These are phyloP conservation scores for Stachybotrys echinatus DNA, from an alignment of 2,329 filamentous ascomycete genomes.

Conservation along the genomic window DNA sequence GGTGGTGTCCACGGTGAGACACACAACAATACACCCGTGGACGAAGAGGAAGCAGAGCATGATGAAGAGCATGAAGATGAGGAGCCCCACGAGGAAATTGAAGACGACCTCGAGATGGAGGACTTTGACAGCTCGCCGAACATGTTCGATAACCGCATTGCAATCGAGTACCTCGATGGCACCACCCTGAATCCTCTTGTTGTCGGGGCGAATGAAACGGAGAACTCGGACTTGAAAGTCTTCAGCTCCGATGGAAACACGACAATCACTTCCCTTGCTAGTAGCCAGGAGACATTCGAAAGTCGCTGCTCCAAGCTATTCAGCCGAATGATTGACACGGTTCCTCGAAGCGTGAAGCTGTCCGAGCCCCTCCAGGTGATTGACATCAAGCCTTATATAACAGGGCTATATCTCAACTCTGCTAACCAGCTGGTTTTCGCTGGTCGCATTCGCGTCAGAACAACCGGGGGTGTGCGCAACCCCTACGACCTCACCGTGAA, in stretches of 20 bases:
- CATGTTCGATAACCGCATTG: slow-evolving; percentile 37
- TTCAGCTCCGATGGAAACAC: slow-evolving; percentile 38
- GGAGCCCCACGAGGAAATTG: background rate
- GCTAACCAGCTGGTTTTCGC: slow-evolving; percentile 15
- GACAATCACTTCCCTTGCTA: slow-evolving; percentile 33
- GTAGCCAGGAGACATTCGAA: slow-evolving; percentile 28
- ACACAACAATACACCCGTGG: slow-evolving; percentile 31
- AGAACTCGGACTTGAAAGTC: slow-evolving; percentile 35
- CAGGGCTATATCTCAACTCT: slow-evolving; percentile 17
- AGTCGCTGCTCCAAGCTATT: slow-evolving; percentile 23
- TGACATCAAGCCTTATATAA: slow-evolving; percentile 26
- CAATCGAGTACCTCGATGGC: slow-evolving; percentile 35
- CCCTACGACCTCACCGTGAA: slow-evolving; percentile 14
- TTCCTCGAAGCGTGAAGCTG: slow-evolving; percentile 21
- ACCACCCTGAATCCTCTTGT: slow-evolving; percentile 37
- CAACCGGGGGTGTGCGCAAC: slow-evolving; percentile 10
- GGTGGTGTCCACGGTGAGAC: slow-evolving; percentile 38
- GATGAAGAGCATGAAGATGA: background rate
- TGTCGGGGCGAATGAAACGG: slow-evolving; percentile 28
- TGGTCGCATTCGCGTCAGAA: slow-evolving; percentile 19
- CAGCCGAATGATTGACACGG: slow-evolving; percentile 28
- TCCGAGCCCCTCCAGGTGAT: slow-evolving; percentile 19
- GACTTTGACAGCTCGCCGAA: slow-evolving; percentile 29
- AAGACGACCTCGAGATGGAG: background rate
- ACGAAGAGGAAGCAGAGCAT: background rate